phyloP scores from a whole-genome alignment of 257 asterid genomes.

The Solanum sejunctum region DNA sequence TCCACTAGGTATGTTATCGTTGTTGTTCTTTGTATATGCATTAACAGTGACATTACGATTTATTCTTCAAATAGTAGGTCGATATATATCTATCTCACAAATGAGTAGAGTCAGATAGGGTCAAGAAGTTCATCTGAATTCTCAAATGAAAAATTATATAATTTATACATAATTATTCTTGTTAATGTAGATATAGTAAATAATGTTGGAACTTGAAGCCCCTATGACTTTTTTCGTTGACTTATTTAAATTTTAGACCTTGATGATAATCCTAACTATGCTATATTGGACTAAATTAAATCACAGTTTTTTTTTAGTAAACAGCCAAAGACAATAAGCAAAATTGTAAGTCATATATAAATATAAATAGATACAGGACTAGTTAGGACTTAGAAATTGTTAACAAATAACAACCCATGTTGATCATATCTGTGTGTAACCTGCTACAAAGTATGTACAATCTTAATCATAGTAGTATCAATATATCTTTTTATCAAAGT shows the following conservation, averaged over 20 bases:
- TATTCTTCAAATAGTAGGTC: background rate
- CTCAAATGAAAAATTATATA: no score
- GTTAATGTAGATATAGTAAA: no score
- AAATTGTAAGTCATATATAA: background rate
- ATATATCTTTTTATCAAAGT: background rate
- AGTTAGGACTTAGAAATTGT: background rate
- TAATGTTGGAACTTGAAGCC: background rate
- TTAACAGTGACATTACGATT: background rate
- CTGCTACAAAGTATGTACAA: background rate
- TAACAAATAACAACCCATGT: background rate
- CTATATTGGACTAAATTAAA: background rate
- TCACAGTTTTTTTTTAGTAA: background rate
- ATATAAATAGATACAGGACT: background rate
- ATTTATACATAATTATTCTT: no score
- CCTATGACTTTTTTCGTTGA: no score
- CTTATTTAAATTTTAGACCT: background rate
- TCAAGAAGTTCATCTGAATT: background rate
- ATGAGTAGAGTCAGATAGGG: background rate
- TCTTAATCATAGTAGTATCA: background rate
- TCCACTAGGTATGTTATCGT: no score
- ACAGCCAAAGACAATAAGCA: background rate
- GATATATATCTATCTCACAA: background rate
- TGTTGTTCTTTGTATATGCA: no score
- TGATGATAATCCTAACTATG: fast-evolving
- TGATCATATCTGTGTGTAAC: background rate